Base-by-base conservation (phyloP, 2,329 filamentous ascomycete species). In the Teratosphaeria viscida region DNA sequence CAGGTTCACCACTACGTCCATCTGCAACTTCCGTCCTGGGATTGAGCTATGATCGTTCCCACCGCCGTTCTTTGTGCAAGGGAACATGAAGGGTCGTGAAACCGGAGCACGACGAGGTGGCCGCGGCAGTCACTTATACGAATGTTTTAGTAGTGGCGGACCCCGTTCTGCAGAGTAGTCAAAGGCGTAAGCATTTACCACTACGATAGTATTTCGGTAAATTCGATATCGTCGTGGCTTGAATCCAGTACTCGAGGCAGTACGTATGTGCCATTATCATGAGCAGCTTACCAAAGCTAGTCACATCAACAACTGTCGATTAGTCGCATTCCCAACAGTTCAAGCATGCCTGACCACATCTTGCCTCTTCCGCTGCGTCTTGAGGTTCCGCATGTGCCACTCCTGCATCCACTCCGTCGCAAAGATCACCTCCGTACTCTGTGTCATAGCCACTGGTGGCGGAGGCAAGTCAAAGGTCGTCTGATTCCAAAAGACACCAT, bases 331-430 rank as follows among this genome's bases (percentile, higher is more conserved):
- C 5, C n/a, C 16, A 49, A 5, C n/a, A 49, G 1, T 10, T 49
- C 43, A 49, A 8, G 43, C 43, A 49, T 49, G 43, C 43, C 43
- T 49, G 16, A 49, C 19, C 19, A 49, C 19, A 49, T 23, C 43
- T 23, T 49, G 43, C 43, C 43, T 49, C 43, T 49, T 19, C 43
- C 43, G 23, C 43, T 19, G 43, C 43, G 43, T 49, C 43, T 49
- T 49, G 16, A 49, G 8, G 23, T 23, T 49, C 43, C n/a, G 43
- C 43, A 49, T 49, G 56, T 70, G 54, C 79, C 82, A 88, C 68
- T 87, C 84, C 61, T 78, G 66, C 74, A 91, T 68, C 88, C 88
- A 92, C 54, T 77, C 79, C 65, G 81, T 76, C 8, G 89, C 87
- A 71, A 88, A 87, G 47, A 77, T 73, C 11, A 83, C 74, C 64